Conservation (phyloP, 2,329 filamentous ascomycete species). For the Graphiopsis chlorocephala region DNA sequence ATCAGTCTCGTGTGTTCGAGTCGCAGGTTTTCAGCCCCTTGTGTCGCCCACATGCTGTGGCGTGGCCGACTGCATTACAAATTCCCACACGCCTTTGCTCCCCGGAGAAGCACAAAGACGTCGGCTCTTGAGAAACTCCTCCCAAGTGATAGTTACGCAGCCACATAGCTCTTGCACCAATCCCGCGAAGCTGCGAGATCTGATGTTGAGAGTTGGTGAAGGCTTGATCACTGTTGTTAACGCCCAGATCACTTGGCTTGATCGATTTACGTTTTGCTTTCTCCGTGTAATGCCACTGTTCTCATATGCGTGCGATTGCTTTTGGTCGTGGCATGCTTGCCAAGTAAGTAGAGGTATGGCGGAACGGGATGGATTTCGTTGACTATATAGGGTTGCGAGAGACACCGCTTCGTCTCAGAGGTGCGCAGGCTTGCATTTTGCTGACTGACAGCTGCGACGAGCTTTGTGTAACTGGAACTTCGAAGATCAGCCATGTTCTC, state of each 20-base stretch:
- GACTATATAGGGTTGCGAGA: neutral
- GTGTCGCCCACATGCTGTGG: neutral
- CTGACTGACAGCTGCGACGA: neutral
- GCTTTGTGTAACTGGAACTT: conserved; percentile 3
- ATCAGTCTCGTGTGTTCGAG: neutral
- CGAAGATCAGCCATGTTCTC: conserved; percentile 9
- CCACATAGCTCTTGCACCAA: neutral
- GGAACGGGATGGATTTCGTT: neutral
- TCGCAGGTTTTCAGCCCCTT: neutral
- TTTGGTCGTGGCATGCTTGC: neutral
- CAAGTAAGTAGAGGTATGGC: conserved; percentile 8
- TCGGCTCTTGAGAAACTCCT: neutral
- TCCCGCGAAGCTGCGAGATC: neutral
- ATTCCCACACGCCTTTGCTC: neutral
- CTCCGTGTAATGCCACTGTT: neutral
- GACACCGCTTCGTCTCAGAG: neutral
- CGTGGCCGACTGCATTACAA: conserved; percentile 3
- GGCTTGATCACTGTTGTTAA: neutral
- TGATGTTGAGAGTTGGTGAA: neutral
- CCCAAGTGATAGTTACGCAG: conserved; percentile 12
- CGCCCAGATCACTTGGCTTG: conserved; percentile 11
- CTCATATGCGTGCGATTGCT: neutral
- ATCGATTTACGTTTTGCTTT: neutral
- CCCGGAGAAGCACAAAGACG: conserved; percentile 13
- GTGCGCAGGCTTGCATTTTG: neutral